Conservation (phyloP, 176 grass and related monocot genomes). For the Themeda triandra region DNA sequence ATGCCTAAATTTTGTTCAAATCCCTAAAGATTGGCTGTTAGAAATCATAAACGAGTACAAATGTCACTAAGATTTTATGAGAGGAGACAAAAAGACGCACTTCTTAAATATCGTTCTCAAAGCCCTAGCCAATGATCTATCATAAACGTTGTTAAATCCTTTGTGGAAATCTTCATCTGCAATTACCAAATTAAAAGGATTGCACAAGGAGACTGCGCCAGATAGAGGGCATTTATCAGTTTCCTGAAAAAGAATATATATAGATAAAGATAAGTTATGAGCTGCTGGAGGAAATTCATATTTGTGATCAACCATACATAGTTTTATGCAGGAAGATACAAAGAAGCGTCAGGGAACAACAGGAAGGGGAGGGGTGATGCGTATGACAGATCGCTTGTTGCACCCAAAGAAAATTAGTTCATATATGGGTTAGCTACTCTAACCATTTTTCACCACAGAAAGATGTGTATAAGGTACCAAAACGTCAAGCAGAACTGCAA, state of each 20-base stretch:
- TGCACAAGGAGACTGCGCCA: constrained; percentile 93
- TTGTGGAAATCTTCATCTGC: constrained; percentile 98
- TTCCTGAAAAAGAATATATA: constrained; percentile 51
- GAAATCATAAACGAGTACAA: not conserved
- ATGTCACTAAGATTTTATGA: constrained; percentile 20
- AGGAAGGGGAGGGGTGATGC: not conserved
- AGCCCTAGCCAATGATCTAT: constrained; percentile 71
- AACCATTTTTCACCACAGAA: not conserved
- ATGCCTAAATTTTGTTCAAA: constrained; percentile 62
- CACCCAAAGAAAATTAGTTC: not conserved
- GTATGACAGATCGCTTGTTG: not conserved
- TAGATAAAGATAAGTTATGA: not conserved
- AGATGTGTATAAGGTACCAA: not conserved
- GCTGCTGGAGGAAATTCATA: not conserved
- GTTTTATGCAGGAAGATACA: not conserved
- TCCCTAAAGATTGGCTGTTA: constrained; percentile 38
- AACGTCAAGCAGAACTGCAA: not conserved
- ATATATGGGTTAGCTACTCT: constrained; percentile 1
- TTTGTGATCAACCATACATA: constrained; percentile 1
- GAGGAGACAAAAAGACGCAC: constrained; percentile 38
- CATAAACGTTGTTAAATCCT: constrained; percentile 96
- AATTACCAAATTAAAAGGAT: constrained; percentile 94
- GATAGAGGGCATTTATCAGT: constrained; percentile 70
- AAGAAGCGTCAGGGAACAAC: not conserved
- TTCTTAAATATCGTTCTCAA: constrained; percentile 74